Base-by-base conservation (phyloP, 2,329 filamentous ascomycete genomes). In the Ophiostoma sp. region DNA sequence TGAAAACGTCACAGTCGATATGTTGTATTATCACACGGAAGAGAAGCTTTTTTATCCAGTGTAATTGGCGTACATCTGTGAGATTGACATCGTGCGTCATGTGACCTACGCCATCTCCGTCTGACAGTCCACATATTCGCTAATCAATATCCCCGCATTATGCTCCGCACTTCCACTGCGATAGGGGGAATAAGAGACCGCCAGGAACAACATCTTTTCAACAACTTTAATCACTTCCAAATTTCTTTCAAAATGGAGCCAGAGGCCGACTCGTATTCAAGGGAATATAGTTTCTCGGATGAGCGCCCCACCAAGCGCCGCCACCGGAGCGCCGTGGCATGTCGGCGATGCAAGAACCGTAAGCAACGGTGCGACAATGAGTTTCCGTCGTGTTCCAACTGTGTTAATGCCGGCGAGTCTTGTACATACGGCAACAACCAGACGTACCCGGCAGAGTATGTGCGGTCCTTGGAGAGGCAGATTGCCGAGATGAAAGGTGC, bases 301-400 rank as follows among this genome's bases (percentile, higher is more conserved):
- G 69, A 71, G 25, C 45, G 59, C 39, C 70, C 70, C 17, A 59
- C 70, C 2, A 72, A 72, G 61, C 70, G 70, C 45, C 69, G 69
- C 22, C 55, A 63, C 39, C 70, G 70, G 6, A 72, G 70, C 39
- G 59, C 70, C 25, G 42, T 72, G 15, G 70, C 70, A 19, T 72
- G 70, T 31, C 70, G 61, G 28, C 31, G 70, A 39, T 72, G 70
- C 59, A 72, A 72, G 19, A 52, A 17, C 42, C 69, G 70, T 11
- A 72, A 72, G 42, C 70, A 72, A 42, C 57, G 70, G 33, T 72
- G 70, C 31, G 59, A 72, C 45, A 72, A 72, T 9, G 70, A 66
- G 59, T 72, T 72, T 25, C 70, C 70, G 28, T 72, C 70, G 7
- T 72, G 70, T 31, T 72, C 70, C 25, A 72, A 72, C 42, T 72